Percentiles rank a stretch among this genome's conserved stretches.
Evolutionary conservation across 371 early-diverging fungal genomes (phyloP).

Genomic region (Mucor plumbeus): DNA sequence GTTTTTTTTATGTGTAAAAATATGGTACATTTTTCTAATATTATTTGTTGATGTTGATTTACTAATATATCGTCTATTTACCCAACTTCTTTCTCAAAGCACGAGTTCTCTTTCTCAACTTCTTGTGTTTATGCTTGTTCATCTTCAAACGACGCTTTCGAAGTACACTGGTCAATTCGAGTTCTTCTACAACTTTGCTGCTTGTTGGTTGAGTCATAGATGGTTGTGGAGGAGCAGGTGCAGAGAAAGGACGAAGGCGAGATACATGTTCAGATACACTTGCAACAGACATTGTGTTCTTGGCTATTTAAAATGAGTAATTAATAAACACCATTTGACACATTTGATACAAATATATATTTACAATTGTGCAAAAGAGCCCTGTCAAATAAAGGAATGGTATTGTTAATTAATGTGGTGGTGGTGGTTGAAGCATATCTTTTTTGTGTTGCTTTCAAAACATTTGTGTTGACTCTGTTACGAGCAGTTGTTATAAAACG

Average conservation of each 20-base stretch:
- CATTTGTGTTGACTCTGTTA: background rate
- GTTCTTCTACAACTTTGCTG: constrained; percentile 28
- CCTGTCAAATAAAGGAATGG: constrained; percentile 18
- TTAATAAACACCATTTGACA: background rate
- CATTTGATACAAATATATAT: background rate
- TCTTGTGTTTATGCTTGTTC: constrained; percentile 89
- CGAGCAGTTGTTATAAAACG: constrained; percentile 20
- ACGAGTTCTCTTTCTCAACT: constrained; percentile 80
- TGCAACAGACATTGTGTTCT: constrained; percentile 21
- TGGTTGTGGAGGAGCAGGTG: constrained; percentile 46
- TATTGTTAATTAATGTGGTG: constrained; percentile 4
- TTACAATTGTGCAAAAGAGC: constrained; percentile 17
- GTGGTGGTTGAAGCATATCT: constrained; percentile 24
- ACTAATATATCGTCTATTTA: constrained; percentile 53
- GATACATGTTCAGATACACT: constrained; percentile 43
- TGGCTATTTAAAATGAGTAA: constrained; percentile 13
- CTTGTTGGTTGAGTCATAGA: constrained; percentile 19
- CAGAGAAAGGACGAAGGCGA: constrained; percentile 43
- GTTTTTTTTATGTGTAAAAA: background rate
- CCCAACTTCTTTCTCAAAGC: constrained; percentile 80
- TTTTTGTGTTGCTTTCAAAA: constrained; percentile 2
- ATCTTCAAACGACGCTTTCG: constrained; percentile 85
- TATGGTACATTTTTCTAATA: constrained; percentile 15
- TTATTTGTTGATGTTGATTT: background rate
- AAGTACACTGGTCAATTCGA: constrained; percentile 68